These are phyloP conservation scores for Populus tomentosa DNA, from an alignment of 441 rosid genomes.

Conservation along the genomic window DNA sequence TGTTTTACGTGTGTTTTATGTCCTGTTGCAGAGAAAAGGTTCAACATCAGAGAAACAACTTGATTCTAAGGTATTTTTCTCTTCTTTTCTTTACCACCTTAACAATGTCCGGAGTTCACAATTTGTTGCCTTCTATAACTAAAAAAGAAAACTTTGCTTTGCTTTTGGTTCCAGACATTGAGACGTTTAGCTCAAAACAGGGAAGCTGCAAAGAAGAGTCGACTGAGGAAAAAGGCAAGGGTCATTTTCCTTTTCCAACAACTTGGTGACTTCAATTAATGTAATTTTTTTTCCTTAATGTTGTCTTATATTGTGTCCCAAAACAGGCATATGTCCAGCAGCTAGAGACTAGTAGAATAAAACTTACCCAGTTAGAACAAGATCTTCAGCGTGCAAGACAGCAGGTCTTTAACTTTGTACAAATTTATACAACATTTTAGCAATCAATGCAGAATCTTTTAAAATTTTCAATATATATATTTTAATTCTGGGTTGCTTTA, in stretches of 20 bases:
- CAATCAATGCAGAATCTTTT: not conserved
- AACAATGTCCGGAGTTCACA: constrained; percentile 6
- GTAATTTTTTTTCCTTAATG: not conserved
- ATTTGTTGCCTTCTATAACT: not conserved
- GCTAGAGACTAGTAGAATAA: constrained; percentile 91
- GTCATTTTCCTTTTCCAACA: constrained; percentile 9
- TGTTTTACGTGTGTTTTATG: constrained; percentile 18
- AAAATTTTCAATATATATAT: not conserved
- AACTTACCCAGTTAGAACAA: constrained; percentile 86
- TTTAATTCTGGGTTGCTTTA: constrained; percentile 5
- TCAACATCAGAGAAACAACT: constrained; percentile 75
- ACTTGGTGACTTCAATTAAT: not conserved
- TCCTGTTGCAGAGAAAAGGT: constrained; percentile 76
- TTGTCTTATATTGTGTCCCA: not conserved
- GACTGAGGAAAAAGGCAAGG: constrained; percentile 83
- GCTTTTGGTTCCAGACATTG: constrained; percentile 52
- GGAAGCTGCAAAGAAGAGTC: constrained; percentile 99
- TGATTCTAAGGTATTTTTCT: constrained; percentile 84
- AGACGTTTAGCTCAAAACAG: constrained; percentile 99
- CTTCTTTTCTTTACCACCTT: not conserved
- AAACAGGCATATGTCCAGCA: constrained; percentile 95
- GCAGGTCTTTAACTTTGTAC: constrained; percentile 42
- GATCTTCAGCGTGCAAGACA: constrained; percentile 91
- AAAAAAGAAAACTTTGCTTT: not conserved
- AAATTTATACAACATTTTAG: not conserved